Base-by-base conservation (phyloP, 2,329 filamentous ascomycete species). In the Venturia aucupariae region DNA sequence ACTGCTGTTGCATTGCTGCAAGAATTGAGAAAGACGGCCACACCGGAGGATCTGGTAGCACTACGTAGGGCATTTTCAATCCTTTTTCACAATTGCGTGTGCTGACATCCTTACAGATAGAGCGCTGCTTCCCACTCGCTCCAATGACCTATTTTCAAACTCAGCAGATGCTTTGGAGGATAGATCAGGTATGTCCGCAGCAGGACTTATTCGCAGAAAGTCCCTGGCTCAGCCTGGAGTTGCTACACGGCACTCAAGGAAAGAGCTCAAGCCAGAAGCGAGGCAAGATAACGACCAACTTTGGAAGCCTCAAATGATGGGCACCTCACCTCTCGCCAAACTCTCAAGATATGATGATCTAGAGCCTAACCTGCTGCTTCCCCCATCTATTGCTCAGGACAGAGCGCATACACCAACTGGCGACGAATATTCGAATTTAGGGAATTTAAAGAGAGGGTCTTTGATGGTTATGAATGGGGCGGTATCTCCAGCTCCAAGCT, bases 391-490 rank as follows among this genome's bases (percentile, higher is more conserved):
- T 13, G 22, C 38, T 7, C 61, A 57, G 46, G 27, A 51, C n/a
- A 69, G 74, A 66, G 72, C 73, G 27, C 69, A 71, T 46, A 80
- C 78, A 7, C 78, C 78, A 10, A 71, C 73, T 4, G 78, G 80
- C 13, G 70, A 76, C 62, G 74, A 76, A 11, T 77, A 76, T 66
- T 71, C 73, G 5, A 76, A 78, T 59, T 71, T 78, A 38, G 77
- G 79, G 5, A 71, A 70, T 38, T 72, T 77, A 63, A 71, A 74
- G 64, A 72, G 76, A 7, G 79, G 79, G 8, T 76, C 77, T 3
- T 71, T 81, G 10, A 73, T 75, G 22, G 74, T 81, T 22, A 80
- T 77, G 6, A 81, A 81, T 65, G 79, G 79, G 10, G 72, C 75
- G 19, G 72, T 77, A 11, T 80, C 79, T 3, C 79, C 79, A 17